A percentile compares a stretch with the other conserved stretches of the same genome.
Conservation (phyloP, 148 eudicot genomes). For the Cornus suecica region DNA sequence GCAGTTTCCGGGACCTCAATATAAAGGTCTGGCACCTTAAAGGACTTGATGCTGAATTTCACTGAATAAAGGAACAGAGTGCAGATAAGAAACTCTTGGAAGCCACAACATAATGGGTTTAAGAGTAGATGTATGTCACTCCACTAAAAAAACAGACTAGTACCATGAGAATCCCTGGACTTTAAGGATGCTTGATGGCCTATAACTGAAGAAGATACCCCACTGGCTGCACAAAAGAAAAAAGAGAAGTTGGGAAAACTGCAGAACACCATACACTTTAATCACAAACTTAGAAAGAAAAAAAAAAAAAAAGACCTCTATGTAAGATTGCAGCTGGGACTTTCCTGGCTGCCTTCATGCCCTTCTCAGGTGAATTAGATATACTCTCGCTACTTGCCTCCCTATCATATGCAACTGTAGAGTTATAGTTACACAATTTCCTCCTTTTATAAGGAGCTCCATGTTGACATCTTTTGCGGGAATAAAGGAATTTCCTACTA, state of each 20-base stretch:
- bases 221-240: slow-evolving; percentile 39
- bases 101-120: not conserved
- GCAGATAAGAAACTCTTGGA: slow-evolving; percentile 20
- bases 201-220: slow-evolving; percentile 38
- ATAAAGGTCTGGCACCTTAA: slow-evolving; percentile 89
- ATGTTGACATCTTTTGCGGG: slow-evolving; percentile 52
- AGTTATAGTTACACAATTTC: slow-evolving; percentile 49
- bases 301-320: slow-evolving; percentile 45
- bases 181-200: slow-evolving; percentile 40
- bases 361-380: slow-evolving; percentile 69
- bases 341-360: slow-evolving; percentile 36
- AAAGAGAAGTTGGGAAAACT: not conserved
- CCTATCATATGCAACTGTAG: slow-evolving; percentile 48
- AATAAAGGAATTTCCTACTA: slow-evolving; percentile 47
- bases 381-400: slow-evolving; percentile 78
- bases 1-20: slow-evolving; percentile 90
- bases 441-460: slow-evolving; percentile 73
- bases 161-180: slow-evolving; percentile 64
- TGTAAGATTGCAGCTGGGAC: slow-evolving; percentile 31
- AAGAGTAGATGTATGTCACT: not conserved
- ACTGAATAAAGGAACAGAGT: slow-evolving; percentile 48
- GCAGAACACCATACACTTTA: slow-evolving; percentile 4
- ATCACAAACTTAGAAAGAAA: slow-evolving; percentile 6
- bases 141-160: not conserved
- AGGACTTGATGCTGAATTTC: slow-evolving; percentile 88